Conservation (phyloP, 306 rosid genomes). For the Luffa acutangula region DNA sequence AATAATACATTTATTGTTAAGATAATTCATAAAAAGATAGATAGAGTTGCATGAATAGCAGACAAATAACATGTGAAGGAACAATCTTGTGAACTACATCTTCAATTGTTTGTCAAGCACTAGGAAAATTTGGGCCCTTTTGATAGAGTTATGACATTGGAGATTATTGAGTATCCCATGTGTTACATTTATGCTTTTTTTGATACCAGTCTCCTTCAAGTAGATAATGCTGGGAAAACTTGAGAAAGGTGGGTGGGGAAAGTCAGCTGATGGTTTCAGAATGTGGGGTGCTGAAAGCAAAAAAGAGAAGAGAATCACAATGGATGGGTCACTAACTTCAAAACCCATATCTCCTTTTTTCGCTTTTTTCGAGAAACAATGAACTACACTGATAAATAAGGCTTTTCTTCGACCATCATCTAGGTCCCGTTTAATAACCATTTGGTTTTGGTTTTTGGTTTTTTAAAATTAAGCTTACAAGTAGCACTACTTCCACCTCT, state of each 20-base stretch:
- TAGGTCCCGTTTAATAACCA: no score
- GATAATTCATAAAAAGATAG: neutral
- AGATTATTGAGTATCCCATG: constrained; percentile 11
- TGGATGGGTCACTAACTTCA: neutral
- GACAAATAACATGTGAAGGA: constrained; percentile 10
- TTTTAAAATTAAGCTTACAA: no score
- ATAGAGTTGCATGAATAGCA: neutral
- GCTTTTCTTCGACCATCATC: no score
- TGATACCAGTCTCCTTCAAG: neutral
- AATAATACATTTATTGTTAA: neutral
- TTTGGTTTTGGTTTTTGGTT: no score
- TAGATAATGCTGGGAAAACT: constrained; percentile 3
- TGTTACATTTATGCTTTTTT: constrained; percentile 1
- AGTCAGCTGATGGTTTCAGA: neutral
- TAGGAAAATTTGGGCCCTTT: constrained; percentile 5
- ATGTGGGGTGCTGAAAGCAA: neutral
- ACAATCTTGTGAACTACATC: neutral
- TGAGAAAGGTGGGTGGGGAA: neutral
- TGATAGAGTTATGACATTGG: constrained; percentile 4
- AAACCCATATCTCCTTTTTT: neutral
- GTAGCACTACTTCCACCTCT: no score
- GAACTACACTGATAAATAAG: no score
- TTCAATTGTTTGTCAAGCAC: constrained; percentile 2
- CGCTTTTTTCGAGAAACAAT: neutral
- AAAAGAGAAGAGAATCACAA: neutral